Conservation (phyloP, 768 basidiomycete species). For the Lepiota venenata region DNA sequence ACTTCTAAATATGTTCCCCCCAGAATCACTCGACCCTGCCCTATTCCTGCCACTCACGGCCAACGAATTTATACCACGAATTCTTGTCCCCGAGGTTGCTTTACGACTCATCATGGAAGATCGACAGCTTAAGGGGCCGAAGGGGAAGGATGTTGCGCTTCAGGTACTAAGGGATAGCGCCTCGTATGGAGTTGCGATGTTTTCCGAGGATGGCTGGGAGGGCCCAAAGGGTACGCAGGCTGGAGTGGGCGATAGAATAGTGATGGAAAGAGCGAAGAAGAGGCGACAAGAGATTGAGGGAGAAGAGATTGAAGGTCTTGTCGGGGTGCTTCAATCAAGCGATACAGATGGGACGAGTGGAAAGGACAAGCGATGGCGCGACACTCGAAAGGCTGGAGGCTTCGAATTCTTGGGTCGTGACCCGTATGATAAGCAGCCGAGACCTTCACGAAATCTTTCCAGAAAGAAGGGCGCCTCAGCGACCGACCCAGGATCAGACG, state of each 20-base stretch:
- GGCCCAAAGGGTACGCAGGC: conserved; percentile 22
- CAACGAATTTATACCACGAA: conserved; percentile 74
- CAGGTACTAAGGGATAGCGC: conserved; percentile 70
- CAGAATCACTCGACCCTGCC: conserved; percentile 47
- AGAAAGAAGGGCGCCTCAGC: not conserved
- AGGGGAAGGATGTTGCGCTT: conserved; percentile 43
- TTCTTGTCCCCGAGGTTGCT: conserved; percentile 90
- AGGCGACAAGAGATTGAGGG: conserved; percentile 45
- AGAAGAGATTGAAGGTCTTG: conserved; percentile 29
- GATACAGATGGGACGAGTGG: conserved; percentile 3
- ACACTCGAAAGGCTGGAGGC: conserved; percentile 8
- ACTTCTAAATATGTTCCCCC: conserved; percentile 73
- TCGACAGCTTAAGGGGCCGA: conserved; percentile 39
- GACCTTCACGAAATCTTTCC: not conserved
- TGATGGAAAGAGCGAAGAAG: conserved; percentile 52
- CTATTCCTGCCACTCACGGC: conserved; percentile 62
- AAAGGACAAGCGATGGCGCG: conserved; percentile 4
- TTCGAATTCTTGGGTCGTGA: not conserved
- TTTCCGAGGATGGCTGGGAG: conserved; percentile 58
- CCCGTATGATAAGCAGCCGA: not conserved
- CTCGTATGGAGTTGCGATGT: conserved; percentile 83
- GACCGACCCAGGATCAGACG: not conserved
- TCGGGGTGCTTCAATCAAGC: conserved; percentile 9
- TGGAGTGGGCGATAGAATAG: conserved; percentile 44
- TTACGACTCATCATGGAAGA: conserved; percentile 82